phyloP scores from a whole-genome alignment of 805 yeast genomes.

The Saccharomycopsis sp. region DNA sequence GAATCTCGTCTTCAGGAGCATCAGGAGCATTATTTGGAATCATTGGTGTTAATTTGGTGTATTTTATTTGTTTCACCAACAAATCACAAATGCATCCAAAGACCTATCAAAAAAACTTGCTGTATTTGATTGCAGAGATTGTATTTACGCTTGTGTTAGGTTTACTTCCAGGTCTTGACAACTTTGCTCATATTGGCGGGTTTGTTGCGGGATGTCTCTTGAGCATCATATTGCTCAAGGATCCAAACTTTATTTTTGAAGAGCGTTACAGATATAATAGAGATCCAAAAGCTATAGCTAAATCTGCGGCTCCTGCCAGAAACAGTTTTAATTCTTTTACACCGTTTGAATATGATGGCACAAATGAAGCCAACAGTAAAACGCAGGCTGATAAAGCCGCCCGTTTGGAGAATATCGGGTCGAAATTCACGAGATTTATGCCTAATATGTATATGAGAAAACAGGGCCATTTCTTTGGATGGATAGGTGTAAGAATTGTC shows the following conservation, averaged over 20 bases:
- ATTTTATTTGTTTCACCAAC: constrained; percentile 45
- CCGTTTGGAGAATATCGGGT: constrained; percentile 23
- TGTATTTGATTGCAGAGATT: constrained; percentile 47
- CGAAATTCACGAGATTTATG: constrained; percentile 20
- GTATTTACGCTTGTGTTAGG: constrained; percentile 55
- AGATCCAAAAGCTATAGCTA: constrained; percentile 7
- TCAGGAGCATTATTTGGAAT: constrained; percentile 66
- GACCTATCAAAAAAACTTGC: constrained; percentile 39
- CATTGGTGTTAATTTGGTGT: constrained; percentile 51
- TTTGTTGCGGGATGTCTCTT: constrained; percentile 51
- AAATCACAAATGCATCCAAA: constrained; percentile 37
- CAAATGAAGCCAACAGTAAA: background rate
- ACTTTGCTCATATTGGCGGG: constrained; percentile 70
- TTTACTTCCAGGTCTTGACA: constrained; percentile 63
- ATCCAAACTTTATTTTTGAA: constrained; percentile 40
- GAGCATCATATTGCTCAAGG: constrained; percentile 44
- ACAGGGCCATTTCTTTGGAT: constrained; percentile 37
- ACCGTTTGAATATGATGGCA: background rate
- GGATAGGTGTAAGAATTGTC: constrained; percentile 43
- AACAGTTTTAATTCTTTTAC: background rate
- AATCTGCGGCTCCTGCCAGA: constrained; percentile 11
- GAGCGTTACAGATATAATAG: constrained; percentile 15
- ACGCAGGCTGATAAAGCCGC: constrained; percentile 11
- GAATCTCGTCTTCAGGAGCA: constrained; percentile 61
- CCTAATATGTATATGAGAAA: constrained; percentile 26